Evolutionary conservation across 768 basidiomycete genomes (phyloP).

Genomic region (Tubosaeta sp.): DNA sequence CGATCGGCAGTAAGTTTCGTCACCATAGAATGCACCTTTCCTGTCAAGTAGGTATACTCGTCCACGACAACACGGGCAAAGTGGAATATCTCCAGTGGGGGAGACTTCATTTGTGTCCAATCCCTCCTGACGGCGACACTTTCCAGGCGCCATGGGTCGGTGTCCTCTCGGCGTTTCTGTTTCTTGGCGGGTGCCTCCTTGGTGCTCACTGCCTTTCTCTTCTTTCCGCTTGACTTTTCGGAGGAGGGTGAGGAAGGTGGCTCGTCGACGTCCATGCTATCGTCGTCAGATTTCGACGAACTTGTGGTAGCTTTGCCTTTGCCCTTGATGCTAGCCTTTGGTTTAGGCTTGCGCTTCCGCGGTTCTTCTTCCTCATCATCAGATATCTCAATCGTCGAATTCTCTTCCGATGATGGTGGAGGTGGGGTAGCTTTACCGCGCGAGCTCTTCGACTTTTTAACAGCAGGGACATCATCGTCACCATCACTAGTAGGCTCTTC

Average conservation of each 20-base stretch:
- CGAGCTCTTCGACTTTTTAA: slow-evolving; percentile 20
- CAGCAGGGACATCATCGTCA: slow-evolving; percentile 18
- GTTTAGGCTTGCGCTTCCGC: slow-evolving; percentile 28
- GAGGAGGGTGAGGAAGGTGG: slow-evolving; percentile 33
- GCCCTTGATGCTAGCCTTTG: slow-evolving; percentile 18
- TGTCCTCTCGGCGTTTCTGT: slow-evolving; percentile 56
- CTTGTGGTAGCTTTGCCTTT: slow-evolving; percentile 22
- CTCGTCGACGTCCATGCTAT: slow-evolving; percentile 59
- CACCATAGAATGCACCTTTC: slow-evolving; percentile 72
- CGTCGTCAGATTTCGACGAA: slow-evolving; percentile 37
- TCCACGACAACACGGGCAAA: slow-evolving; percentile 87
- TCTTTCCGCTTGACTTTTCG: slow-evolving; percentile 38
- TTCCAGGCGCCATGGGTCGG: slow-evolving; percentile 76
- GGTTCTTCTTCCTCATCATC: slow-evolving; percentile 24
- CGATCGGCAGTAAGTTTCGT: slow-evolving; percentile 72
- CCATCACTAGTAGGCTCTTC: slow-evolving; percentile 27
- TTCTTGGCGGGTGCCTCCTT: slow-evolving; percentile 45
- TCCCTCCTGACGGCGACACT: slow-evolving; percentile 58
- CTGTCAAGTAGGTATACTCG: slow-evolving; percentile 90
- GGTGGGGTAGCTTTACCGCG: slow-evolving; percentile 25
- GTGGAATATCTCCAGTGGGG: slow-evolving; percentile 90
- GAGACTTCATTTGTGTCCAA: slow-evolving; percentile 75
- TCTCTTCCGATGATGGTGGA: slow-evolving; percentile 32
- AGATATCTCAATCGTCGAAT: slow-evolving; percentile 17
- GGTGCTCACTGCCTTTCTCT: slow-evolving; percentile 37